Evolutionary conservation across 169 alveolate genomes (phyloP).

Genomic region (Eimeria nieschulzi): DNA sequence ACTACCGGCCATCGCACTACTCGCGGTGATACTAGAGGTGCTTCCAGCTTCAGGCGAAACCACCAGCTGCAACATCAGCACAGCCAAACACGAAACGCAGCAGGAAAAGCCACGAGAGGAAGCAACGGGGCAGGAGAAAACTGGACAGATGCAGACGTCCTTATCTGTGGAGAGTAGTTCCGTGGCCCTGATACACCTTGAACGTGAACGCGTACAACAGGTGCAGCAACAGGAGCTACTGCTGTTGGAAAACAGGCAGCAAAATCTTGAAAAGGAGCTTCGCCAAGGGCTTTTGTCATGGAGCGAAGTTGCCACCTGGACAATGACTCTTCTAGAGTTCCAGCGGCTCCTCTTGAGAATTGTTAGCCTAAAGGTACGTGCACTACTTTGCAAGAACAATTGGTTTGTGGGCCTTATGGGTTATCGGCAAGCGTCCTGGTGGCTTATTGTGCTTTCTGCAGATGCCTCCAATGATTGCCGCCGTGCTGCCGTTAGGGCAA

Average conservation of each 20-base stretch:
- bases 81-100: neutral
- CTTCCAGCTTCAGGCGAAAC: constrained; percentile 14
- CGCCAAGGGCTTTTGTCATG: constrained; percentile 24
- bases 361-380: constrained; percentile 36
- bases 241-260: constrained; percentile 10
- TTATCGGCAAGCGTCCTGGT: neutral
- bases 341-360: constrained; percentile 57
- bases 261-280: neutral
- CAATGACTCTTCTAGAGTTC: constrained; percentile 18
- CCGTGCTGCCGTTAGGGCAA: neutral
- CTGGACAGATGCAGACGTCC: neutral
- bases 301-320: constrained; percentile 51
- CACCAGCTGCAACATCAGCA: neutral
- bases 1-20: constrained; percentile 11
- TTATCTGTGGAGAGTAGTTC: neutral
- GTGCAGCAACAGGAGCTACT: constrained; percentile 32
- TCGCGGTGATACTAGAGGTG: constrained; percentile 49
- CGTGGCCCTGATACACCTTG: neutral
- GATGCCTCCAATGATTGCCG: constrained; percentile 51
- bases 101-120: neutral
- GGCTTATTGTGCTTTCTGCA: neutral
- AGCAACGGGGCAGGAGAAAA: neutral
- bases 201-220: neutral
- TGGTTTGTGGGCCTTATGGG: neutral
- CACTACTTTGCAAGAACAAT: neutral